Percentiles rank a stretch among this genome's conserved stretches.
Conservation (phyloP, 1,284 basidiomycete species). For the Volvariella volvacea region DNA sequence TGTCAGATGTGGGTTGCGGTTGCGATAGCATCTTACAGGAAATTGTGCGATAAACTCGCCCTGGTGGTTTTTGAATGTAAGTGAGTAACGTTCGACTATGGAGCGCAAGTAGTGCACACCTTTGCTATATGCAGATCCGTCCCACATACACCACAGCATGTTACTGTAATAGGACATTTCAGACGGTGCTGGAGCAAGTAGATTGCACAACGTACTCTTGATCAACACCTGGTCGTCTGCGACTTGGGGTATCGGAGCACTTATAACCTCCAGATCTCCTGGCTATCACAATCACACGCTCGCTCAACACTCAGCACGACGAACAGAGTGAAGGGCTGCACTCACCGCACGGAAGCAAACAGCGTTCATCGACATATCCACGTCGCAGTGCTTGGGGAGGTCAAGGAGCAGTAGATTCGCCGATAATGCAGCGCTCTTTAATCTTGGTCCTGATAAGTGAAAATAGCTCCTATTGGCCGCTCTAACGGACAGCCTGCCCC, state of each 20-base stretch:
- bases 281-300: conserved; percentile 38
- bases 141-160: conserved; percentile 54
- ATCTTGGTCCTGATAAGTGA: no score
- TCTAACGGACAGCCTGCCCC: no score
- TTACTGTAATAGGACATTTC: neutral
- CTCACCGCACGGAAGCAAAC: conserved; percentile 44
- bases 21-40: neutral
- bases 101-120: no score
- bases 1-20: conserved; percentile 6
- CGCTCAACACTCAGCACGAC: no score
- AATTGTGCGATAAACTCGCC: conserved; percentile 64
- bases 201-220: conserved; percentile 41
- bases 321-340: neutral
- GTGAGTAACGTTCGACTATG: conserved; percentile 7
- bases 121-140: conserved; percentile 73
- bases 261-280: conserved; percentile 54
- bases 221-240: conserved; percentile 63
- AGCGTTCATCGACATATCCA: no score
- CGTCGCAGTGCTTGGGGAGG: no score
- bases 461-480: no score
- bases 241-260: conserved; percentile 56
- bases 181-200: neutral
- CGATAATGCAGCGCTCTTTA: no score
- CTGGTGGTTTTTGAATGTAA: conserved; percentile 13
- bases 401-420: no score